Evolutionary conservation across 805 yeast species (phyloP).

Genomic region (Metschnikowia matae): DNA sequence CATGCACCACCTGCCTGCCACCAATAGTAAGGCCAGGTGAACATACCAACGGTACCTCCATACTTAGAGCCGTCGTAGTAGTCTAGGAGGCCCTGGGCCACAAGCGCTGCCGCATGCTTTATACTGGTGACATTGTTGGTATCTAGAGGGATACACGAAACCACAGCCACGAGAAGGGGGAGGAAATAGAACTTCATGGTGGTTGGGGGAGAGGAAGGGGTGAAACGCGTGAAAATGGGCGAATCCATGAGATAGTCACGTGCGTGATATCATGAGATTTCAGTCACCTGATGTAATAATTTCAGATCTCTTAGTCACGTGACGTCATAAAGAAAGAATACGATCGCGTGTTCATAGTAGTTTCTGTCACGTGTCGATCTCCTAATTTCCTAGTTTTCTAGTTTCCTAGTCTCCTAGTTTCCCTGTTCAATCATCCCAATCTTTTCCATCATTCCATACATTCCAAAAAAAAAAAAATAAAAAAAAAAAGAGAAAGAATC

Average conservation of each 20-base stretch:
- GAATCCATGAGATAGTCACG: not conserved
- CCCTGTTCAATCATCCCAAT: too few relatives aligned
- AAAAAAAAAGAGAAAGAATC: too few relatives aligned
- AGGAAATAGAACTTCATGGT: constrained; percentile 6
- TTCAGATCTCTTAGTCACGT: too few relatives aligned
- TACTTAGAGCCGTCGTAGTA: constrained; percentile 65
- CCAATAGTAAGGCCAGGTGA: constrained; percentile 91
- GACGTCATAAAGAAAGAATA: too few relatives aligned
- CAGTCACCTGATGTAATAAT: too few relatives aligned
- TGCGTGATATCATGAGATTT: too few relatives aligned
- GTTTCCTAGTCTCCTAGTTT: too few relatives aligned
- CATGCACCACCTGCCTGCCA: constrained; percentile 98
- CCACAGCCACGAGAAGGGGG: constrained; percentile 12
- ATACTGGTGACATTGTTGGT: constrained; percentile 43
- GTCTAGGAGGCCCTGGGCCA: constrained; percentile 73
- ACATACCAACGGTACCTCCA: constrained; percentile 87
- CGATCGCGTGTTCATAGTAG: too few relatives aligned
- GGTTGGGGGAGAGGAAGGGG: not conserved
- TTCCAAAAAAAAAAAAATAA: too few relatives aligned
- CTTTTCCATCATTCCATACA: too few relatives aligned
- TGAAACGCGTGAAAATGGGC: not conserved
- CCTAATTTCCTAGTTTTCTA: too few relatives aligned
- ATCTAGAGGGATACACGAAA: constrained; percentile 31
- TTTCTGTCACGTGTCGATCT: too few relatives aligned
- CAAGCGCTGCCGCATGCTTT: constrained; percentile 50